Evolutionary conservation across 1,139 yeast genomes (phyloP).

Genomic region (Citeromyces siamensis): DNA sequence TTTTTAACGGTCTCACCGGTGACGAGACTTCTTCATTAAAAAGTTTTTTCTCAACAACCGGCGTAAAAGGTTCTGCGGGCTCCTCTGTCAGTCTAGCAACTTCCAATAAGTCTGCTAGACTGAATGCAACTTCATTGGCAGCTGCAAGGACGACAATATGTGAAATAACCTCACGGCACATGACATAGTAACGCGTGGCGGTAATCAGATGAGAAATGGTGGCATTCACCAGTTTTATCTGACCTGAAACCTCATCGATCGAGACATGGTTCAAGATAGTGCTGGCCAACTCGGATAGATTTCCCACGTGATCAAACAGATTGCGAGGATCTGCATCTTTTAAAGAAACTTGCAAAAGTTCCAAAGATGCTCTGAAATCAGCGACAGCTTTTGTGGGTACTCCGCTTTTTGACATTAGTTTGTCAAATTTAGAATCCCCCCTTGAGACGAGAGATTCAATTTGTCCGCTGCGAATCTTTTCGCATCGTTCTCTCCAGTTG

Average conservation of each 20-base stretch:
- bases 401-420: constrained; percentile 24
- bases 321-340: constrained; percentile 25
- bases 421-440: constrained; percentile 7
- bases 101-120: constrained; percentile 59
- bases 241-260: constrained; percentile 7
- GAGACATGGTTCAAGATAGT: constrained; percentile 31
- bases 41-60: constrained; percentile 4
- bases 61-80: constrained; percentile 4
- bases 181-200: constrained; percentile 64
- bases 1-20: constrained; percentile 46
- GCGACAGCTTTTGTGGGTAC: constrained; percentile 32
- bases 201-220: constrained; percentile 70
- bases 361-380: constrained; percentile 33
- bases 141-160: constrained; percentile 67
- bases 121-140: constrained; percentile 59
- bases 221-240: constrained; percentile 28
- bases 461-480: not conserved
- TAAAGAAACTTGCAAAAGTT: constrained; percentile 27
- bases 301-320: constrained; percentile 43
- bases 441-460: not conserved
- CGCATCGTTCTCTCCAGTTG: not conserved
- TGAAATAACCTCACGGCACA: constrained; percentile 56
- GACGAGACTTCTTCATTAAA: constrained; percentile 11
- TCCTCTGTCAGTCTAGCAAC: constrained; percentile 30
- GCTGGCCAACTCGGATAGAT: constrained; percentile 35